Evolutionary conservation across 2,329 filamentous ascomycete genomes (phyloP).

Genomic region (Nigrospora oryzae): DNA sequence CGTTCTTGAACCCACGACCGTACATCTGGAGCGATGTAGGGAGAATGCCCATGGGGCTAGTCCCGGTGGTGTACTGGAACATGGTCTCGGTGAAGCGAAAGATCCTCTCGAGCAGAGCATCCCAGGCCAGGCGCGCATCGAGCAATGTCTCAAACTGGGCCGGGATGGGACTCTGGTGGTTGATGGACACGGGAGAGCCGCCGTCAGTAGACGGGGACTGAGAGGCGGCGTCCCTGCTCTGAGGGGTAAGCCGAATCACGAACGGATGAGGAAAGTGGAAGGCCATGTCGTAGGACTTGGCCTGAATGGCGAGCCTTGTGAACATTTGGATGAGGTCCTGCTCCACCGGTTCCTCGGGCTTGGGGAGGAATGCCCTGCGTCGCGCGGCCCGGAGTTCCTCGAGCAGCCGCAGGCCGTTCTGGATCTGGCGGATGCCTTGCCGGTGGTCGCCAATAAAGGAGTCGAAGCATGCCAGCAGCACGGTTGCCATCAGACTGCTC

Average conservation of each 20-base stretch:
- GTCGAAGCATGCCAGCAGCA: slow-evolving; percentile 61
- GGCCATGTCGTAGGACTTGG: slow-evolving; percentile 61
- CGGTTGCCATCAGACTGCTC: slow-evolving; percentile 54
- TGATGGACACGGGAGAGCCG: slow-evolving; percentile 30
- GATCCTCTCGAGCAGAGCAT: slow-evolving; percentile 46
- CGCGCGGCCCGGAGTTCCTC: slow-evolving; percentile 42
- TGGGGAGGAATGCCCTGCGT: slow-evolving; percentile 26
- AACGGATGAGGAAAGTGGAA: slow-evolving; percentile 58
- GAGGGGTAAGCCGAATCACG: slow-evolving; percentile 43
- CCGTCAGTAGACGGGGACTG: slow-evolving; percentile 34
- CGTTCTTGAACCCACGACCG: slow-evolving; percentile 36
- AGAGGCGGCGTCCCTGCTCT: slow-evolving; percentile 19
- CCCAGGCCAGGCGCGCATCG: slow-evolving; percentile 49
- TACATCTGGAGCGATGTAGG: slow-evolving; percentile 38
- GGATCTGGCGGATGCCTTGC: slow-evolving; percentile 53
- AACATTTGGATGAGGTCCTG: slow-evolving; percentile 56
- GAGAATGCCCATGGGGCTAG: slow-evolving; percentile 44
- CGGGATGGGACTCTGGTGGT: slow-evolving; percentile 27
- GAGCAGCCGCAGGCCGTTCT: slow-evolving; percentile 45
- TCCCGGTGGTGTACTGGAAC: slow-evolving; percentile 34
- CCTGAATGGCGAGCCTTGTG: slow-evolving; percentile 54
- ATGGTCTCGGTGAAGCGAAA: slow-evolving; percentile 52
- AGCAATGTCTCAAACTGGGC: slow-evolving; percentile 37
- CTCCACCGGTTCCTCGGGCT: slow-evolving; percentile 40
- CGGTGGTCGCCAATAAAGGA: slow-evolving; percentile 57